Evolutionary conservation across 345 rosid species (phyloP).

Genomic region (Mercurialis annua): DNA sequence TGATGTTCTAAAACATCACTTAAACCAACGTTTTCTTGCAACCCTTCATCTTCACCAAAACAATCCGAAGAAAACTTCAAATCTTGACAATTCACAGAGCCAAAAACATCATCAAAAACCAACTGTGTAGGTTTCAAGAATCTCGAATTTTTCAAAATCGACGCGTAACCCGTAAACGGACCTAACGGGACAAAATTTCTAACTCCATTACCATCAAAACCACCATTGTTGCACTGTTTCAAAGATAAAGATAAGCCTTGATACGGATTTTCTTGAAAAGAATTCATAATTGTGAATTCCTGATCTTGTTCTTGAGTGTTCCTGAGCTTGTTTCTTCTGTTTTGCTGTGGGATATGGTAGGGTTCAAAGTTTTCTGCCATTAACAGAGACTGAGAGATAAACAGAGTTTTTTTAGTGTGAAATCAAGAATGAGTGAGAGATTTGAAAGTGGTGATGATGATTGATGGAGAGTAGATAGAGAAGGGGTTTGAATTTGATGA

Average conservation of each 20-base stretch:
- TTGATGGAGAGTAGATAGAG: neutral
- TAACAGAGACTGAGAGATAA: neutral
- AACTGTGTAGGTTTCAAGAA: conserved; percentile 39
- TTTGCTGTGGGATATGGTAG: conserved; percentile 35
- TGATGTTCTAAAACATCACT: conserved; percentile 27
- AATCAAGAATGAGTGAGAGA: neutral
- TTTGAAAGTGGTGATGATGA: conserved; percentile 1
- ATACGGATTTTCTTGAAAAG: neutral
- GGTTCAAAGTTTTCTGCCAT: conserved; percentile 34
- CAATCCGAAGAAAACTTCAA: conserved; percentile 17
- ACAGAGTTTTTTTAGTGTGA: too few relatives aligned
- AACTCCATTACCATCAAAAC: conserved; percentile 7
- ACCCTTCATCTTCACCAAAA: conserved; percentile 15
- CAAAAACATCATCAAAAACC: conserved; percentile 32
- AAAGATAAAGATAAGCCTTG: conserved; percentile 27
- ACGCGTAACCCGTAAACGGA: conserved; percentile 39
- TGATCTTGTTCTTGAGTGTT: conserved; percentile 18
- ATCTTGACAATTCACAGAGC: conserved; percentile 12
- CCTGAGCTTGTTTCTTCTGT: conserved; percentile 38
- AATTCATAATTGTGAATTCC: conserved; percentile 4
- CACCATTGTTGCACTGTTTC: conserved; percentile 2
- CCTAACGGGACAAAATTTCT: conserved; percentile 36
- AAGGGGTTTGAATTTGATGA: conserved; percentile 8
- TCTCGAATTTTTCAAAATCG: conserved; percentile 29
- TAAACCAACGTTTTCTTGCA: conserved; percentile 17